Conservation (phyloP, 2,329 filamentous ascomycete genomes). For the Penicillium sclerotigenum region DNA sequence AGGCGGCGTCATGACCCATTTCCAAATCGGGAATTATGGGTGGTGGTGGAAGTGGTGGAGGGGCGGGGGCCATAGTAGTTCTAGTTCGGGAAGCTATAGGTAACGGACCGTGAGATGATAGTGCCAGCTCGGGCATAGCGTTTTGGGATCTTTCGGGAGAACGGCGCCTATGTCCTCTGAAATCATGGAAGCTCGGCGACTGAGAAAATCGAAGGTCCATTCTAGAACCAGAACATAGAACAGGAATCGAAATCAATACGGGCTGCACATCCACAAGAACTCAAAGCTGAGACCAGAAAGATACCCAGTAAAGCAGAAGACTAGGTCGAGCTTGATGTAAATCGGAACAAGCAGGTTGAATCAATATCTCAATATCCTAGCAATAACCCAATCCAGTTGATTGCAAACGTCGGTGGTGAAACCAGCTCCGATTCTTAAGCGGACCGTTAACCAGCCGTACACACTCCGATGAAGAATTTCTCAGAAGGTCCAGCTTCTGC, state of each 20-base stretch:
- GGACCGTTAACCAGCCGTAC: constrained; percentile 15
- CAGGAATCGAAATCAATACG: constrained; percentile 12
- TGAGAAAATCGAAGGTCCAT: constrained; percentile 46
- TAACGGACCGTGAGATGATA: constrained; percentile 54
- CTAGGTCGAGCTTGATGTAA: constrained; percentile 8
- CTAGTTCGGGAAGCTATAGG: constrained; percentile 59
- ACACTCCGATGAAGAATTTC: constrained; percentile 8
- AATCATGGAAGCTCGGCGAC: constrained; percentile 43
- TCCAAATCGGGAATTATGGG: constrained; percentile 57
- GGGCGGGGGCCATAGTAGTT: constrained; percentile 46
- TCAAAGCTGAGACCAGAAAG: constrained; percentile 7
- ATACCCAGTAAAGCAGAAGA: constrained; percentile 8
- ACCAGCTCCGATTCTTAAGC: constrained; percentile 20
- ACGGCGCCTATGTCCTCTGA: constrained; percentile 34
- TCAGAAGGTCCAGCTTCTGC: constrained; percentile 23
- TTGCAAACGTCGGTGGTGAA: constrained; percentile 22
- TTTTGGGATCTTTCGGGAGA: constrained; percentile 38
- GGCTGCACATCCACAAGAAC: constrained; percentile 8
- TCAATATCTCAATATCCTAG: constrained; percentile 18
- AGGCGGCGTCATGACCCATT: constrained; percentile 59
- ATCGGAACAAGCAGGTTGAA: constrained; percentile 15
- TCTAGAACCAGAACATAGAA: constrained; percentile 26
- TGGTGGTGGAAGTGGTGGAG: constrained; percentile 65
- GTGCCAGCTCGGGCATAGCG: constrained; percentile 42
- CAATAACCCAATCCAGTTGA: constrained; percentile 27